phyloP scores from a whole-genome alignment of 2,329 filamentous ascomycete genomes.

The Exophiala spinifera region DNA sequence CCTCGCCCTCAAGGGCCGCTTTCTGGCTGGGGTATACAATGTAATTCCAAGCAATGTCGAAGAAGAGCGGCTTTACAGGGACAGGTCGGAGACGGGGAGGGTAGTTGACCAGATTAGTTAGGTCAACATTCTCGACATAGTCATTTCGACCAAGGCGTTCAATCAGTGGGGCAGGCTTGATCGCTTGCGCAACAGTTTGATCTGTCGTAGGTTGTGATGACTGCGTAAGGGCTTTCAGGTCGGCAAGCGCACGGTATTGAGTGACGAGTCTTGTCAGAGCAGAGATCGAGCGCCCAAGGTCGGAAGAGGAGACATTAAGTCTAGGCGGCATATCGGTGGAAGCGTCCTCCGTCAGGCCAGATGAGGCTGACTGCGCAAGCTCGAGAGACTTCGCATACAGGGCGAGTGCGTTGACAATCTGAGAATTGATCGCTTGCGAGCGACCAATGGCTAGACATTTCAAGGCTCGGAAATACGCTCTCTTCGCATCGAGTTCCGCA shows the following conservation, averaged over 20 bases:
- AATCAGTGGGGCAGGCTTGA: slow-evolving; percentile 60
- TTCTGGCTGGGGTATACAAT: slow-evolving; percentile 77
- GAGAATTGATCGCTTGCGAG: slow-evolving; percentile 72
- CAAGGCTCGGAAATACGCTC: slow-evolving; percentile 80
- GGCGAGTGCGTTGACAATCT: slow-evolving; percentile 76
- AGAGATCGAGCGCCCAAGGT: slow-evolving; percentile 57
- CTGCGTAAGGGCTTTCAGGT: slow-evolving; percentile 57
- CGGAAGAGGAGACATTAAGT: slow-evolving; percentile 62
- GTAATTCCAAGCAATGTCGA: slow-evolving; percentile 97
- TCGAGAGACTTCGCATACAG: slow-evolving; percentile 71
- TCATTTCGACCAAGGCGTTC: slow-evolving; percentile 76
- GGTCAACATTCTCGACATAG: slow-evolving; percentile 60
- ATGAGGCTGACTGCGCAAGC: slow-evolving; percentile 54
- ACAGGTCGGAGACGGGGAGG: slow-evolving; percentile 79
- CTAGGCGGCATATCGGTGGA: slow-evolving; percentile 54
- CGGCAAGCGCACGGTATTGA: slow-evolving; percentile 79
- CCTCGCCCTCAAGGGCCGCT: slow-evolving; percentile 15
- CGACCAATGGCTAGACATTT: slow-evolving; percentile 85
- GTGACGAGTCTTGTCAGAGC: slow-evolving; percentile 70
- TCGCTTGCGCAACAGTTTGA: neutral
- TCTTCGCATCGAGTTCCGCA: slow-evolving; percentile 72
- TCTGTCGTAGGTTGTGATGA: neutral
- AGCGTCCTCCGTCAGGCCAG: slow-evolving; percentile 44
- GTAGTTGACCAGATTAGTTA: slow-evolving; percentile 79
- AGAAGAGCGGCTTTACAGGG: slow-evolving; percentile 90